Conservation (phyloP, 306 rosid genomes). For the Morella rubra region DNA sequence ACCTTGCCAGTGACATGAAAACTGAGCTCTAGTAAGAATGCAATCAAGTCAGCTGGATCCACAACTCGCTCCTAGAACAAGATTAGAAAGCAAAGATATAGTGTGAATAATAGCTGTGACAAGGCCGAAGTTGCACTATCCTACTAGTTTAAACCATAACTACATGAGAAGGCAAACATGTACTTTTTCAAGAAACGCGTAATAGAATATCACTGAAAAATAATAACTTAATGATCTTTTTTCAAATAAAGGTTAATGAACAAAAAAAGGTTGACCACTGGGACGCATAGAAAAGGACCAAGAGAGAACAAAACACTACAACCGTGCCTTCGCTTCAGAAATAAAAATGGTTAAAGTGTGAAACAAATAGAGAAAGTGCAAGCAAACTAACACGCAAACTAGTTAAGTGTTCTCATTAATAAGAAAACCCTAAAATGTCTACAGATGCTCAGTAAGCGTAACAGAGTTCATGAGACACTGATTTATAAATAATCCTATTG, state of each 20-base stretch:
- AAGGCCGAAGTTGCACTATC: slow-evolving; percentile 9
- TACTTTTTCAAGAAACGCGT: background rate
- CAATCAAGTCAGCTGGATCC: slow-evolving; percentile 85
- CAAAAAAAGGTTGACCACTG: background rate
- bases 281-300: background rate
- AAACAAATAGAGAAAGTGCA: background rate
- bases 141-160: background rate
- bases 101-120: slow-evolving; percentile 16
- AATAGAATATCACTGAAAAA: background rate
- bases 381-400: background rate
- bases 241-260: background rate
- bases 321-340: background rate
- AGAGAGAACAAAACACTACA: background rate
- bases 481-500: background rate
- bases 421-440: background rate
- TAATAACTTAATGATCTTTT: background rate
- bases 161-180: background rate
- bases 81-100: slow-evolving; percentile 21
- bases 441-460: background rate
- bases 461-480: background rate
- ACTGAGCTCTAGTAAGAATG: slow-evolving; percentile 93
- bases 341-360: background rate
- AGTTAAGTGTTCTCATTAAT: background rate
- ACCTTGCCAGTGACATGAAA: slow-evolving; percentile 97
- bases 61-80: slow-evolving; percentile 76